Base-by-base conservation (phyloP, 1,139 yeast species). In the Hyphopichia burtonii region DNA sequence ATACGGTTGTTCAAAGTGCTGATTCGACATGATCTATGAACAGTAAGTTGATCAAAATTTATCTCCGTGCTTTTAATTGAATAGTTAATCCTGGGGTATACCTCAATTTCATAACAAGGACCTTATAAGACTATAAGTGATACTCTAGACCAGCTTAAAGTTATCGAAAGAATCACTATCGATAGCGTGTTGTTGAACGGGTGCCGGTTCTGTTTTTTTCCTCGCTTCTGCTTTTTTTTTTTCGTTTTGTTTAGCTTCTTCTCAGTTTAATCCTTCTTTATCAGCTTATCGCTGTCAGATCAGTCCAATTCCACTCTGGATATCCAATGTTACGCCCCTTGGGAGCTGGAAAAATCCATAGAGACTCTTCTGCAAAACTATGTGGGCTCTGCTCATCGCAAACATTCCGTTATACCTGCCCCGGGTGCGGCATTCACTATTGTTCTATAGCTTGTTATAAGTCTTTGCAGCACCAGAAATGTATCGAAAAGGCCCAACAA, bases 361-460 rank as follows among this genome's bases (percentile, higher is more conserved):
- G 28, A 8, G 28, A 4, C 3, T 9, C n/a, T 25, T 25, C 28
- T 7, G 28, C 11, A 25, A 25, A 8, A 4, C 14, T 41, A 8
- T 44, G 44, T 37, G 42, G 36, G 4, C n/a, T 41, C 14, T 41
- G 44, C 23, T 28, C 28, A 7, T 22, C 18, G 22, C 22, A 36
- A 14, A 7, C 14, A 5, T 31, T 31, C 4, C 23, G 31, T 15
- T 46, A 46, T 31, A 35, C 43, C 18, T 46, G 49, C 36, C 48
- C 49, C 12, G 31, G 34, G 15, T 46, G 49, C 32, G 12, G 34
- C 11, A 27, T 34, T 17, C n/a, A 22, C 9, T 46, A 46, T 31
- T 46, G 49, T 27, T 42, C 46, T 10, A 15, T 44, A 12, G 31
- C 20, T 12, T 46, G 49, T 32, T 46, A 41, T 37, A 44, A 44